Evolutionary conservation across 2,329 filamentous ascomycete species (phyloP), one percentile per base, ranked within the genome.

Genomic region (Aspergillus eucalypticola): DNA sequence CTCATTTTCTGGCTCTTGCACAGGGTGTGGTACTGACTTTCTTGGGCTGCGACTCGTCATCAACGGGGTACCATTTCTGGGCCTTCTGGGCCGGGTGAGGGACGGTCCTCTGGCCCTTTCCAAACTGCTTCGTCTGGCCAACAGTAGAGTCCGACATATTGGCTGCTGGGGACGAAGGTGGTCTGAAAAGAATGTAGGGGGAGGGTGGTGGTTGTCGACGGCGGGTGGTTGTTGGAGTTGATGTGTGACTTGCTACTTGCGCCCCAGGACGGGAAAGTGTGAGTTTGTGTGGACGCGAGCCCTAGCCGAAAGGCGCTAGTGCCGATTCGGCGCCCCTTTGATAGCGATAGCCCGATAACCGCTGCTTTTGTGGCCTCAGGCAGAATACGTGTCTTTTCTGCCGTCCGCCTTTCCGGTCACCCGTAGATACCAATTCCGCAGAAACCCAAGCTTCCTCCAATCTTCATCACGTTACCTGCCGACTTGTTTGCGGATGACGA

Each of bases 61-160:
- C 90, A 79, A 92, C 91, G 81, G 92, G 91, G 86, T 99, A 99
- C 92, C 94, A 99, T 86, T 97, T 98, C 87, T 91, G 88, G 77
- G 94, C 94, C 91, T 96, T 96, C 83, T 96, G 88, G 79, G 86
- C 85, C 82, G 86, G 46, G 46, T 49, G 46, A 25, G 46, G 92
- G 82, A 97, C 89, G 82, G 90, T 87, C 85, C 94, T 89, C 85
- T 91, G 90, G 84, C 91, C 91, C 88, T 95, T 95, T 85, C 92
- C 92, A 87, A 96, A 97, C 87, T 90, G 94, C 91, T 96, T 96
- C 78, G 89, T 91, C 83, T 86, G 84, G 73, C 75, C 77, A 74
- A 75, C 74, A 68, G 73, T 71, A 68, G 75, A 70, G 73, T 80
- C 82, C 80, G 81, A 82, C 86, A 84, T 85, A 78, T 82, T 81